Conservation (phyloP, 78 protist genomes). For the Dictyostelium capitatum region DNA sequence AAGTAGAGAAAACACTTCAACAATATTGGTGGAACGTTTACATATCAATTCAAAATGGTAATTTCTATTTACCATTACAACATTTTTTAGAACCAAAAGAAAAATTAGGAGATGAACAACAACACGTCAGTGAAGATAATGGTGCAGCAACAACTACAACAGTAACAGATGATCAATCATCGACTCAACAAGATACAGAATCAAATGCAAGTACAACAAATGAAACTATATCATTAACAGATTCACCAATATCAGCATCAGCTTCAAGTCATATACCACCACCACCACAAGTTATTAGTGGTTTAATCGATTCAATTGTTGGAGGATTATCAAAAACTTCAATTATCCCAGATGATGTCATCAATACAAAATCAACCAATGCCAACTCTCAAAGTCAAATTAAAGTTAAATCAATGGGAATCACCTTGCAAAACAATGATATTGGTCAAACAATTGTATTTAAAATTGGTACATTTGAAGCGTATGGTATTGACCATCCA, state of each 20-base stretch:
- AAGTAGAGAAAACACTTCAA: conserved; percentile 73
- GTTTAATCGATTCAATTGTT: not conserved
- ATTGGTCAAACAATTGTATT: conserved; percentile 59
- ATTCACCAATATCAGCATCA: not conserved
- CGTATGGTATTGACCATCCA: conserved; percentile 76
- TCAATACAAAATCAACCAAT: not conserved
- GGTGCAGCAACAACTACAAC: not conserved
- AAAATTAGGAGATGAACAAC: not conserved
- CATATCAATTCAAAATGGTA: conserved; percentile 51
- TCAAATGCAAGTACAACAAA: not conserved
- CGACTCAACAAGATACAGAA: not conserved
- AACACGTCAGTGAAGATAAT: not conserved
- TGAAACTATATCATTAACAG: conserved; percentile 2
- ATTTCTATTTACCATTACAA: conserved; percentile 60
- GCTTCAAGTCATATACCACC: not conserved
- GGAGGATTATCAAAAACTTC: not conserved
- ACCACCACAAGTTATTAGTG: not conserved
- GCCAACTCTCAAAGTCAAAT: not conserved
- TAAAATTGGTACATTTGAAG: conserved; percentile 67
- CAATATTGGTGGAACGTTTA: conserved; percentile 50
- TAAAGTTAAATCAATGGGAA: conserved; percentile 51
- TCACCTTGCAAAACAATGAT: conserved; percentile 36
- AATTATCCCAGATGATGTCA: not conserved
- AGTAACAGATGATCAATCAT: not conserved
- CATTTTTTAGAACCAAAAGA: conserved; percentile 73